These are phyloP conservation scores for Phaeosphaeriaceae sp. DNA, from an alignment of 2,329 filamentous ascomycete species.

Conservation along the genomic window DNA sequence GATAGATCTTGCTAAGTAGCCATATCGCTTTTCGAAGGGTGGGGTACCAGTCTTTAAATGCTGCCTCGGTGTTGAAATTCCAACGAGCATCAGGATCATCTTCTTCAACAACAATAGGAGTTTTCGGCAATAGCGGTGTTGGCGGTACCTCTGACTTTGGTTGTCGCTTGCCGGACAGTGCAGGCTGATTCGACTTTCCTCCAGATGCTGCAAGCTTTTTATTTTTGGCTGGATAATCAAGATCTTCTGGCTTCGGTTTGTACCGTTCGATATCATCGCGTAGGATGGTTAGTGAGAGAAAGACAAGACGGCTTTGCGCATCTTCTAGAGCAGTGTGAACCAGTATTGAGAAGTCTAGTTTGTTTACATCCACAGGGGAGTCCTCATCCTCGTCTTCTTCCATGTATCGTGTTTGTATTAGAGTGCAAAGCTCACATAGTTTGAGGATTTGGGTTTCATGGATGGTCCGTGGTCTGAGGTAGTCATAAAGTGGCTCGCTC, in stretches of 20 bases:
- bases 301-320: constrained; percentile 70
- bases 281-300: constrained; percentile 67
- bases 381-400: constrained; percentile 59
- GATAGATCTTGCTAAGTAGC: constrained; percentile 72
- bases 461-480: constrained; percentile 68
- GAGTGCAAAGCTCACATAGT: constrained; percentile 69
- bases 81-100: constrained; percentile 59
- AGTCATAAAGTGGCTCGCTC: constrained; percentile 71
- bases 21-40: constrained; percentile 71
- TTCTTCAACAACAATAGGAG: constrained; percentile 57
- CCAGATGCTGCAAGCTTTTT: constrained; percentile 52
- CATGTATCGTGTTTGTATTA: constrained; percentile 71
- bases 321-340: constrained; percentile 72
- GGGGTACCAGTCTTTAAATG: constrained; percentile 68
- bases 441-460: constrained; percentile 71
- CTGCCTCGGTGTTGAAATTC: constrained; percentile 63
- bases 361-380: constrained; percentile 57
- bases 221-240: constrained; percentile 66
- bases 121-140: constrained; percentile 53
- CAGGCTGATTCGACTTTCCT: constrained; percentile 51
- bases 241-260: constrained; percentile 68
- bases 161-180: constrained; percentile 61
- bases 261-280: constrained; percentile 71
- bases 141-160: constrained; percentile 47
- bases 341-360: constrained; percentile 67